Base-by-base conservation (phyloP, 257 asterid species). In the Nicotiana paniculata region DNA sequence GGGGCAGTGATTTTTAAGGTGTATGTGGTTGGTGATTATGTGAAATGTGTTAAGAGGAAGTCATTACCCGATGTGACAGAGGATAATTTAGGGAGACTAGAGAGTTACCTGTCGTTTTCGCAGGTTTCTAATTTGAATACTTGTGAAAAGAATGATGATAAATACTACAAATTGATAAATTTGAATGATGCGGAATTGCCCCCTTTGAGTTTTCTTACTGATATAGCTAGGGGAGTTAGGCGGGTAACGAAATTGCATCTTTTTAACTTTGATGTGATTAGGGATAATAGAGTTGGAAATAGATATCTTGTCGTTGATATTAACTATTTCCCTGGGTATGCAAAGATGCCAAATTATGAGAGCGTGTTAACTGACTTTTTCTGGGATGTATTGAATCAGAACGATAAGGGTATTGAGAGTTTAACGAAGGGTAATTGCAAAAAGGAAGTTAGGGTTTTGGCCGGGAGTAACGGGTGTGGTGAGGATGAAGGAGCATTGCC, bases 271-370 rank as follows among this genome's bases (percentile, higher is more conserved):
- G 95, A 92, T 85, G 90, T 92, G 85, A 92, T 92, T 84, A 89
- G 97, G 89, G 95, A 92, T 83, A 84, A 85, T 62, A 84, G 85
- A 79, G 79, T 86, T 39, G 95, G 95, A 43, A 89, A 92, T 82
- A 90, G 90, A 86, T 92, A 91, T 80, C 94, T 91, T 57, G 93
- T 92, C 9, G 86, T 92, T 4, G 97, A 93, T 70, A 92, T 92
- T 65, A 93, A 93, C 87, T 93, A 93, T 79, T 93, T 93, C 85
- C 97, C 95, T 1, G 94, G 97, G 58, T 91, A 93, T 51, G 95
- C 97, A 2, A 93, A 92, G 89, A 91, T 93, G 97, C 97, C 95
- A 1, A 62, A 87, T 83, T 93, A 91, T 48, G 97, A 93, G 83
- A 72, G 77, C 5, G 91, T 90, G 24, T 75, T 93, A 79, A 91